A percentile compares a stretch with the other conserved stretches of the same genome.
Evolutionary conservation across 1,139 yeast genomes (phyloP).

Genomic region (Magnusiomyces sp.): DNA sequence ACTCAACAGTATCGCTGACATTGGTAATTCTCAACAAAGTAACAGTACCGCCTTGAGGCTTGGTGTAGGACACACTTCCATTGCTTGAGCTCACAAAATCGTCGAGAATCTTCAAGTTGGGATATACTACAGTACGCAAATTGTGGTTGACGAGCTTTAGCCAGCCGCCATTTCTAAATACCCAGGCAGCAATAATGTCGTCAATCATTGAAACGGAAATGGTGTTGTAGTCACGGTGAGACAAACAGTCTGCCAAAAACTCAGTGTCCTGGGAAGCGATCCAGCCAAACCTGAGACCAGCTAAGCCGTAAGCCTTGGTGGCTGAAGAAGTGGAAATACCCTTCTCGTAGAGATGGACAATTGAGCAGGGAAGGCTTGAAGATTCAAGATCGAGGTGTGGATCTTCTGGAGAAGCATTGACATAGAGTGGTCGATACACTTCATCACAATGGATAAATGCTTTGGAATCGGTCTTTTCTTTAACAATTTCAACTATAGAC

Average conservation of each 20-base stretch:
- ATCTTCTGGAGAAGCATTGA: too few relatives aligned
- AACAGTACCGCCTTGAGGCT: slow-evolving; percentile 45
- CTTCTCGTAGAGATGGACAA: slow-evolving; percentile 38
- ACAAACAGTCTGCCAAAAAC: slow-evolving; percentile 32
- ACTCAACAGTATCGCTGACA: slow-evolving; percentile 29
- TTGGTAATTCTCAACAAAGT: slow-evolving; percentile 36
- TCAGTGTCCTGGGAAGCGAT: slow-evolving; percentile 34
- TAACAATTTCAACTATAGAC: slow-evolving; percentile 37
- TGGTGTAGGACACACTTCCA: slow-evolving; percentile 36
- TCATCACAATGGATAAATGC: slow-evolving; percentile 44
- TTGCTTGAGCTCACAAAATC: slow-evolving; percentile 30
- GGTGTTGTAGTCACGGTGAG: slow-evolving; percentile 46
- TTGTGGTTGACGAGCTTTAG: slow-evolving; percentile 29
- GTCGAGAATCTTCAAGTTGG: slow-evolving; percentile 31
- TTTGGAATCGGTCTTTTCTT: slow-evolving; percentile 19
- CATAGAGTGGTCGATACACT: slow-evolving; percentile 48
- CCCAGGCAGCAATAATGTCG: slow-evolving; percentile 42
- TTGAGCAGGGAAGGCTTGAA: slow-evolving; percentile 33
- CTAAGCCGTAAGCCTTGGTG: slow-evolving; percentile 49
- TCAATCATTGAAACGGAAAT: slow-evolving; percentile 45
- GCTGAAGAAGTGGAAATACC: slow-evolving; percentile 45
- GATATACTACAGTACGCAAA: slow-evolving; percentile 26
- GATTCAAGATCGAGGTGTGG: slow-evolving; percentile 34
- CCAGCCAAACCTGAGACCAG: slow-evolving; percentile 53
- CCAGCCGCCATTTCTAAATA: slow-evolving; percentile 32